Evolutionary conservation across 305 asterid genomes (phyloP).

Genomic region (Solanum hybrid): DNA sequence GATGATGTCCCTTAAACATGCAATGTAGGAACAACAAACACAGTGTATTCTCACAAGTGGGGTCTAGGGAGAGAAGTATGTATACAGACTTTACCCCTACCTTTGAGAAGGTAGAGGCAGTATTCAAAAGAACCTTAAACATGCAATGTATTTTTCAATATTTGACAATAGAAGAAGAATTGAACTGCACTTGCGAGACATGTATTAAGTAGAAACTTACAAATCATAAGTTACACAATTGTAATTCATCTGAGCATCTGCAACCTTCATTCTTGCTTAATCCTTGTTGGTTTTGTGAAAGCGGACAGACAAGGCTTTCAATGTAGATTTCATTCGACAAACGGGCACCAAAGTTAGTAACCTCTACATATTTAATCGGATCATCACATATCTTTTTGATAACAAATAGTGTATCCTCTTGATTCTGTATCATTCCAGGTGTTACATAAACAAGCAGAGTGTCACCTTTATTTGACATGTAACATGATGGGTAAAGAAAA

Average conservation of each 20-base stretch:
- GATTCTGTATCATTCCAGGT: neutral
- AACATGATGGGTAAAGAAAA: conserved; percentile 12
- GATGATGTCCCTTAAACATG: neutral
- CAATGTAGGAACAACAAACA: neutral
- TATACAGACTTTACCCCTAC: neutral
- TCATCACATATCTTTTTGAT: neutral
- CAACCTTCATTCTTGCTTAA: neutral
- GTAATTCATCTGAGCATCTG: neutral
- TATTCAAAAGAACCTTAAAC: neutral
- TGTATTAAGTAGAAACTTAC: neutral
- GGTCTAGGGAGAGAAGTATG: neutral
- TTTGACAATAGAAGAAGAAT: neutral
- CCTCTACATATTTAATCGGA: conserved; percentile 9
- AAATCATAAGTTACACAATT: neutral
- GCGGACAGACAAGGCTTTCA: neutral
- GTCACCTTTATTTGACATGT: neutral
- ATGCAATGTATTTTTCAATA: no score
- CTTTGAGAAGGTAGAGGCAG: neutral
- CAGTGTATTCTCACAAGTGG: neutral
- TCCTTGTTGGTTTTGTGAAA: neutral
- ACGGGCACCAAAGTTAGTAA: neutral
- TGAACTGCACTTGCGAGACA: neutral
- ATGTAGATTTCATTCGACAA: neutral
- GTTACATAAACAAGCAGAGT: neutral
- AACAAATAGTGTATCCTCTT: neutral